Conservation (phyloP, 768 basidiomycete species). For the Sarcomyxa edulis region DNA sequence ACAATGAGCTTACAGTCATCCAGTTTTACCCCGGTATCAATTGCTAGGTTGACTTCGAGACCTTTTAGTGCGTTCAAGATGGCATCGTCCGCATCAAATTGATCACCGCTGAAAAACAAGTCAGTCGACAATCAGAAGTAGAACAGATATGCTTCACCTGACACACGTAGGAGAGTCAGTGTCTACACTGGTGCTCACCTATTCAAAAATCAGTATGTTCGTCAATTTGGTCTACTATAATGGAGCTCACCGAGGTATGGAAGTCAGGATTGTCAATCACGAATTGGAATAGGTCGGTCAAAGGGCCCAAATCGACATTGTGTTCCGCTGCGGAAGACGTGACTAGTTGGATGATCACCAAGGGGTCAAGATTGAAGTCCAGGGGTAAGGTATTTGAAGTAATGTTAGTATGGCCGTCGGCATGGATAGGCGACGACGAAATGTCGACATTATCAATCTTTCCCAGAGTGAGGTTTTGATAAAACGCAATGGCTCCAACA, state of each 20-base stretch:
- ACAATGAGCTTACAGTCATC: slow-evolving; percentile 53
- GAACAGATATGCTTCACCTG: slow-evolving; percentile 31
- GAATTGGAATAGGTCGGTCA: slow-evolving; percentile 49
- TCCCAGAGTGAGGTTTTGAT: slow-evolving; percentile 51
- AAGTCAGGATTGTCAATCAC: slow-evolving; percentile 43
- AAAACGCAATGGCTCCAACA: slow-evolving; percentile 49
- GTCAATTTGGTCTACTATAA: neutral
- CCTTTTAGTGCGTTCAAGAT: slow-evolving; percentile 59
- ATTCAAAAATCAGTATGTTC: neutral
- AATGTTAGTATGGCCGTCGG: slow-evolving; percentile 50
- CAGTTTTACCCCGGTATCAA: slow-evolving; percentile 49
- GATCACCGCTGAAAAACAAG: slow-evolving; percentile 43
- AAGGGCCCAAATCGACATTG: slow-evolving; percentile 55
- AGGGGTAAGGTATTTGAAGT: slow-evolving; percentile 56
- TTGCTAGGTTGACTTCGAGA: slow-evolving; percentile 51
- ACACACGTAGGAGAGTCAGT: slow-evolving; percentile 49
- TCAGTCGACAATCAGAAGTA: neutral
- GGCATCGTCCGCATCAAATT: slow-evolving; percentile 56
- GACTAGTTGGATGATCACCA: slow-evolving; percentile 56
- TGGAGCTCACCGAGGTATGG: slow-evolving; percentile 42
- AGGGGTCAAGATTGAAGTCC: slow-evolving; percentile 58
- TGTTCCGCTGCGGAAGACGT: slow-evolving; percentile 44
- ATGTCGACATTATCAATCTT: slow-evolving; percentile 50
- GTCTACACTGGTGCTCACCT: slow-evolving; percentile 56
- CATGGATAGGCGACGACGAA: slow-evolving; percentile 54